Conservation (phyloP, 2,329 filamentous ascomycete genomes). For the Epichloe typhina region DNA sequence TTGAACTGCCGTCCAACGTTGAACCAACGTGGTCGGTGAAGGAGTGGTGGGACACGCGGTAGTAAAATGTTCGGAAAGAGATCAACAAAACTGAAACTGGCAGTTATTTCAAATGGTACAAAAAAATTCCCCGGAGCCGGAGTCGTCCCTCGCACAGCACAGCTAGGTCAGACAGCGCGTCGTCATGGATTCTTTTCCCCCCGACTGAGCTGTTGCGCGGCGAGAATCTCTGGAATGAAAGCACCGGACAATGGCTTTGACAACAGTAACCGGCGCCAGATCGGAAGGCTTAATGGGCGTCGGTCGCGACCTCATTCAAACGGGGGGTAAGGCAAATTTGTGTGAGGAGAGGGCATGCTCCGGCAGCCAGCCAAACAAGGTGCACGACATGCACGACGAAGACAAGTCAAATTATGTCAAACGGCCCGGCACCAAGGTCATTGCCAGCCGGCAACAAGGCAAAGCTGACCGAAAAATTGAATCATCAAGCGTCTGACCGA, state of each 20-base stretch:
- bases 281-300: neutral
- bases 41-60: neutral
- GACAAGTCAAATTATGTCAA: too few relatives aligned
- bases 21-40: neutral
- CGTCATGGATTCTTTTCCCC: neutral
- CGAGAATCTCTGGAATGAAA: constrained; percentile 1
- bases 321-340: neutral
- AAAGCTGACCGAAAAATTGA: neutral
- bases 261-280: neutral
- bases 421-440: too few relatives aligned
- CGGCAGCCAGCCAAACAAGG: neutral
- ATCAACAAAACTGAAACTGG: neutral
- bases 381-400: neutral
- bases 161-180: neutral
- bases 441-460: neutral
- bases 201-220: neutral
- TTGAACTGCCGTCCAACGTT: neutral
- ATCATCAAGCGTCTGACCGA: neutral
- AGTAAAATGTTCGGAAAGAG: neutral
- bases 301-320: neutral
- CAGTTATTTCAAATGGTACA: neutral
- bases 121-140: neutral
- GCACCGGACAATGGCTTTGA: neutral
- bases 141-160: neutral
- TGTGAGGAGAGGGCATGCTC: neutral